A percentile compares a stretch with the other conserved stretches of the same genome.
Evolutionary conservation across 129 eudicot species (phyloP).

Genomic region (Pseudognaphalium luteoalbum): DNA sequence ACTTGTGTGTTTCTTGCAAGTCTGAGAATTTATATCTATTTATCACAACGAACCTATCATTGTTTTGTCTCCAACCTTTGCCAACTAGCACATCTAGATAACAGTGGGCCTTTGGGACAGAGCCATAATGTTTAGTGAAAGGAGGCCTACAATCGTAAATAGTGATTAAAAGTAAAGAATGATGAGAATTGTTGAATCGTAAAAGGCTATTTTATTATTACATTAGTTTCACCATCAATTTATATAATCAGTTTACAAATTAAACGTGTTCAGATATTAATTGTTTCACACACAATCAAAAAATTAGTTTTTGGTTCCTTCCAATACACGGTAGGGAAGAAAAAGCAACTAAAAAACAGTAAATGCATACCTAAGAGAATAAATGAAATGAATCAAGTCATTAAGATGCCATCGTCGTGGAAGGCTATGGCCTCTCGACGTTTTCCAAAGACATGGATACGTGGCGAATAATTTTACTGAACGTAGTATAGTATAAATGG

Average conservation of each 20-base stretch:
- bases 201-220: background rate
- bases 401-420: background rate
- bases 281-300: background rate
- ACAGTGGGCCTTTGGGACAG: background rate
- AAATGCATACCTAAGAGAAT: background rate
- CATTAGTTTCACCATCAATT: background rate
- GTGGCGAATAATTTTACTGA: too few species aligned
- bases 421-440: background rate
- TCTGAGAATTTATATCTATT: background rate
- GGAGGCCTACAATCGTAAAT: background rate
- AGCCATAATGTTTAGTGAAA: background rate
- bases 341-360: background rate
- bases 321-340: background rate
- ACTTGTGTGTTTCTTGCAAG: background rate
- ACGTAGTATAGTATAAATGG: too few species aligned
- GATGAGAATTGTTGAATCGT: background rate
- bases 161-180: background rate
- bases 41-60: background rate
- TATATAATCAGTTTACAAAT: background rate
- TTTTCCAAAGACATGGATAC: too few species aligned
- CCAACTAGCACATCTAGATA: background rate
- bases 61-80: background rate
- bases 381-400: background rate
- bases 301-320: background rate
- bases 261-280: background rate